Percentiles rank a stretch among this genome's conserved stretches.
Evolutionary conservation across 73 alveolate species (phyloP).

Genomic region (Paramecium sexaurelia): DNA sequence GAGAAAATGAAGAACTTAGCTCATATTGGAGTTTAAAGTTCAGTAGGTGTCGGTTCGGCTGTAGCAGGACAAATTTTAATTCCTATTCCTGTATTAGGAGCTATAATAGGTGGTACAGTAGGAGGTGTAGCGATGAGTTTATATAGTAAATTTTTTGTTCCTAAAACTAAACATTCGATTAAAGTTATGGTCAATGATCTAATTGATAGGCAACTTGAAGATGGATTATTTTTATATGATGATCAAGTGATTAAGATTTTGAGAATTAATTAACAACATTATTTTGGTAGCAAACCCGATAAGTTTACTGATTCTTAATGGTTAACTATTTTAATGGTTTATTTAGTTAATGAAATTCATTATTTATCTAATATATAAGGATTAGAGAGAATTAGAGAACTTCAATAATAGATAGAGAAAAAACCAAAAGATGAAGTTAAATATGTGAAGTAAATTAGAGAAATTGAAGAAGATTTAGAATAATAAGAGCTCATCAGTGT

Average conservation of each 20-base stretch:
- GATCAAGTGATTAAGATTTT: neutral
- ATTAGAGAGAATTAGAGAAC: neutral
- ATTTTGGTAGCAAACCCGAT: conserved; percentile 1
- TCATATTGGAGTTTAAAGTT: conserved; percentile 25
- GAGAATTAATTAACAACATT: conserved; percentile 36
- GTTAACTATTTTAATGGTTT: conserved; percentile 20
- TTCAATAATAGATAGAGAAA: neutral
- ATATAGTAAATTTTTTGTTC: conserved; percentile 18
- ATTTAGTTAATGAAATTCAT: conserved; percentile 39
- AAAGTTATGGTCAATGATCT: neutral
- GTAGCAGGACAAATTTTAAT: conserved; percentile 40
- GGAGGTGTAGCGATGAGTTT: conserved; percentile 58
- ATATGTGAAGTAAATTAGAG: neutral
- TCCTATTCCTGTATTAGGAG: conserved; percentile 51
- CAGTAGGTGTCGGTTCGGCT: conserved; percentile 53
- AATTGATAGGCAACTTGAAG: neutral
- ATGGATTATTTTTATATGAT: conserved; percentile 49
- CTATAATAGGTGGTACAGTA: conserved; percentile 38
- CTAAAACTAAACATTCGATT: conserved; percentile 24
- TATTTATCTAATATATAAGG: neutral
- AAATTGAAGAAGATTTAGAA: neutral
- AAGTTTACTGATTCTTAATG: neutral
- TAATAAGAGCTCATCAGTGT: neutral
- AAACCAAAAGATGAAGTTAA: conserved; percentile 1
- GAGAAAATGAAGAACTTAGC: conserved; percentile 35